Percentiles rank a stretch among this genome's conserved stretches.
Evolutionary conservation across 805 yeast species (phyloP).

Genomic region (Starmera amethionina): DNA sequence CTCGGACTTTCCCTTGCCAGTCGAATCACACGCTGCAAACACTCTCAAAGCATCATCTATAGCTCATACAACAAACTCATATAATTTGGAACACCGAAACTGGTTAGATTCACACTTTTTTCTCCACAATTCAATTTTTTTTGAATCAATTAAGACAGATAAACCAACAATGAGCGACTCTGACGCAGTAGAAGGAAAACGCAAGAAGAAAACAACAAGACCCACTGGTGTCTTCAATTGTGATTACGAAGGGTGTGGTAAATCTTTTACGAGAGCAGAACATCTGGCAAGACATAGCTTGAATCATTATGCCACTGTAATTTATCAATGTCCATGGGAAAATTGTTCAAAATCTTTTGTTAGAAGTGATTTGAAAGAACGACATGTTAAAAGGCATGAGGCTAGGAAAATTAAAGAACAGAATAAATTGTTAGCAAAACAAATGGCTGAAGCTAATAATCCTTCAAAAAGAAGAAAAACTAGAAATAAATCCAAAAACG

Average conservation of each 20-base stretch:
- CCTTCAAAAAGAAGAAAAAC: constrained; percentile 8
- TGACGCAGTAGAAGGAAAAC: constrained; percentile 1
- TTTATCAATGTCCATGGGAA: constrained; percentile 40
- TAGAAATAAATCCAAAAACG: not conserved
- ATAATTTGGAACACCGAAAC: no score
- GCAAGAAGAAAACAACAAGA: constrained; percentile 16
- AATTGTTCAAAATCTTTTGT: constrained; percentile 55
- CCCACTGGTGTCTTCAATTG: constrained; percentile 28
- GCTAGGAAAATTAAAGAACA: constrained; percentile 18
- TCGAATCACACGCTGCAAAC: no score
- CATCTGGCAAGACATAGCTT: constrained; percentile 56
- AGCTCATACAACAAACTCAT: no score
- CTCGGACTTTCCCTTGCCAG: no score
- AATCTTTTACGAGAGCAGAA: constrained; percentile 50
- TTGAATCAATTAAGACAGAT: not conserved
- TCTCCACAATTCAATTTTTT: not conserved
- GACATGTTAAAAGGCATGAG: constrained; percentile 38
- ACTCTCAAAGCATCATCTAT: no score
- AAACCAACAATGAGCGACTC: not conserved
- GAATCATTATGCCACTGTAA: constrained; percentile 47
- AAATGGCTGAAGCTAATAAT: constrained; percentile 4
- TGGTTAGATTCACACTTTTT: not conserved
- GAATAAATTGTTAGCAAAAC: constrained; percentile 10
- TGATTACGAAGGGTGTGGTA: constrained; percentile 39
- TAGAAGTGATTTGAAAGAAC: constrained; percentile 40